Conservation (phyloP, 192 early-diverging fungal genomes). For the Backusella luteola region DNA sequence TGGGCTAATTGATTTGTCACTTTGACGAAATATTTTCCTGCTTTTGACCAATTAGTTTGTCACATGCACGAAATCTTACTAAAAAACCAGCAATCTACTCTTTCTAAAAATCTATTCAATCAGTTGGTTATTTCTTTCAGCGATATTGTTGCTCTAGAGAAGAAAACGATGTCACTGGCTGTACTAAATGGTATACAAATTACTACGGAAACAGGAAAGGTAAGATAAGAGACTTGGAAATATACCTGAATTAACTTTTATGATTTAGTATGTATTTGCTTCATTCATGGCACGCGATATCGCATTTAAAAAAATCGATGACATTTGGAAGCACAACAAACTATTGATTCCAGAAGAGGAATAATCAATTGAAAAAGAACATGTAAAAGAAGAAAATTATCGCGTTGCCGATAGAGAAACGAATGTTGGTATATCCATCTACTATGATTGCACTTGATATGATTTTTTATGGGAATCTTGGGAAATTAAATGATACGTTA, state of each 20-base stretch:
- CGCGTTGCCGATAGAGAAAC: background rate
- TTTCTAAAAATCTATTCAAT: background rate
- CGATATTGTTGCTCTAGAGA: slow-evolving; percentile 78
- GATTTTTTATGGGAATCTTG: background rate
- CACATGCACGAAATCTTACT: too few species aligned
- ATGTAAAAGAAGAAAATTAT: background rate
- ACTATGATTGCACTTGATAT: background rate
- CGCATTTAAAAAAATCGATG: slow-evolving; percentile 66
- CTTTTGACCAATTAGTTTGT: too few species aligned
- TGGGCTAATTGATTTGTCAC: too few species aligned
- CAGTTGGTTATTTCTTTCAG: slow-evolving; percentile 66
- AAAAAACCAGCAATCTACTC: too few species aligned
- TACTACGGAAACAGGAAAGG: slow-evolving; percentile 60
- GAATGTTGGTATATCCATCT: background rate
- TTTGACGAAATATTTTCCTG: too few species aligned
- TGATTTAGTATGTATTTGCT: slow-evolving; percentile 64
- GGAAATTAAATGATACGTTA: background rate
- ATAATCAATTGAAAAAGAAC: background rate
- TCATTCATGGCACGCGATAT: slow-evolving; percentile 84
- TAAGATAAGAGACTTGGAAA: background rate
- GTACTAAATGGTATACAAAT: slow-evolving; percentile 87
- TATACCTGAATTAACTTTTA: background rate
- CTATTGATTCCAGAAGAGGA: background rate
- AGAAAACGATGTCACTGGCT: slow-evolving; percentile 75
- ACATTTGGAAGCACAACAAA: slow-evolving; percentile 45